phyloP scores from a whole-genome alignment of 306 rosid genomes.

The Heteromeles arbutifolia region DNA sequence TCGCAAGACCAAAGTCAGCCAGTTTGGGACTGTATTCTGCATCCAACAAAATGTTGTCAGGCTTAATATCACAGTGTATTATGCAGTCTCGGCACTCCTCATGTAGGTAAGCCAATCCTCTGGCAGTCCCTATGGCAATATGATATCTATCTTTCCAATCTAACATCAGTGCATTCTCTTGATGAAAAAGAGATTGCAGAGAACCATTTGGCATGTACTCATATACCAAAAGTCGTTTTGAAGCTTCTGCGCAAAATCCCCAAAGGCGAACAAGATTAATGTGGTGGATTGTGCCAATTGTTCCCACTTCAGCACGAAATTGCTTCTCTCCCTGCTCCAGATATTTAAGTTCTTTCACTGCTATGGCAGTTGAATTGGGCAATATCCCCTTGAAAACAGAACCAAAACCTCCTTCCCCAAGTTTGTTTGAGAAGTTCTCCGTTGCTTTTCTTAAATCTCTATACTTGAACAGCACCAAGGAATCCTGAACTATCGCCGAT shows the following conservation, averaged over 20 bases:
- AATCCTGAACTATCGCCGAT: neutral
- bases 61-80: conserved; percentile 61
- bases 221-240: neutral
- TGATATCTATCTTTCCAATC: conserved; percentile 15
- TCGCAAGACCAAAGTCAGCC: conserved; percentile 58
- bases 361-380: neutral
- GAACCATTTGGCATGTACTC: neutral
- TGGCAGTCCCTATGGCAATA: conserved; percentile 44
- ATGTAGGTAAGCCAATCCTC: conserved; percentile 49
- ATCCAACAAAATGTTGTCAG: conserved; percentile 52
- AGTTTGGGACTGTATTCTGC: conserved; percentile 29
- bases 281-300: neutral
- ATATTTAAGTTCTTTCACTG: neutral
- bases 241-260: neutral
- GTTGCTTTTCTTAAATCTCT: neutral
- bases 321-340: neutral
- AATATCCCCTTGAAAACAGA: neutral
- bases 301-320: neutral
- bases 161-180: neutral
- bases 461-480: neutral
- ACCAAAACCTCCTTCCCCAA: neutral
- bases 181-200: neutral
- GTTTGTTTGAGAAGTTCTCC: neutral
- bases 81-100: conserved; percentile 51
- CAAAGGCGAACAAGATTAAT: neutral